phyloP scores from a whole-genome alignment of 2,329 filamentous ascomycete genomes.

The Incumbomyces delicatus region DNA sequence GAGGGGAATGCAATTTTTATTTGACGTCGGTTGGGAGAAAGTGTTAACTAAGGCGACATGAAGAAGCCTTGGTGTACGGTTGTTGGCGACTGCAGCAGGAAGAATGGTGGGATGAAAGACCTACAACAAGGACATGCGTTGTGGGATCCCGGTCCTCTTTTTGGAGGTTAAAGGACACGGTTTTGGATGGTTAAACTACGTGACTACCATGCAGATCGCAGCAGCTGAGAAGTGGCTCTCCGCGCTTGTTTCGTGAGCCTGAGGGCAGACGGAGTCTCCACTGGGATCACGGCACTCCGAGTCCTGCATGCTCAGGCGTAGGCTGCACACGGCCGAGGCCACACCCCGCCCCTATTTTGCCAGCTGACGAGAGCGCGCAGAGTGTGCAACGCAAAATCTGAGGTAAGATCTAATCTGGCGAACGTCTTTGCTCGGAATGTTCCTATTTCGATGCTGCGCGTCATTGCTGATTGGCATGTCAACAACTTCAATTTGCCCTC shows the following conservation, averaged over 20 bases:
- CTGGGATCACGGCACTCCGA: too few species aligned
- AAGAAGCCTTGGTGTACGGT: background rate
- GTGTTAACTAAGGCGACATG: slow-evolving; percentile 3
- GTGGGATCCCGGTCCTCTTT: background rate
- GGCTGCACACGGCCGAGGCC: background rate
- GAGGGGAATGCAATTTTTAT: background rate
- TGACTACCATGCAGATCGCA: slow-evolving; percentile 2
- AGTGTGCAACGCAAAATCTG: background rate
- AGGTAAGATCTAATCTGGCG: slow-evolving; percentile 3
- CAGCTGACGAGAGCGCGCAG: background rate
- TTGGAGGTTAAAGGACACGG: slow-evolving; percentile 2
- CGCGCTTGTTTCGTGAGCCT: background rate
- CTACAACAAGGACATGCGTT: background rate
- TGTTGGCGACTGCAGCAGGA: background rate
- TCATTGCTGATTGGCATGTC: background rate
- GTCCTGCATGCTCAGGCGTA: background rate
- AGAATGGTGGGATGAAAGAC: background rate
- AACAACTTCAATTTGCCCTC: background rate
- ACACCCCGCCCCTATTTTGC: slow-evolving; percentile 2
- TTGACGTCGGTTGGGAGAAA: background rate
- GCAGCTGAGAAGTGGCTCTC: background rate
- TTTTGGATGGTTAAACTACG: background rate
- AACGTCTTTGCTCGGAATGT: background rate
- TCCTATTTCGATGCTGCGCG: background rate
- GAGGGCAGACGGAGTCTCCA: background rate